Evolutionary conservation across 805 yeast genomes (phyloP).

Genomic region (Metschnikowia kofuensis): DNA sequence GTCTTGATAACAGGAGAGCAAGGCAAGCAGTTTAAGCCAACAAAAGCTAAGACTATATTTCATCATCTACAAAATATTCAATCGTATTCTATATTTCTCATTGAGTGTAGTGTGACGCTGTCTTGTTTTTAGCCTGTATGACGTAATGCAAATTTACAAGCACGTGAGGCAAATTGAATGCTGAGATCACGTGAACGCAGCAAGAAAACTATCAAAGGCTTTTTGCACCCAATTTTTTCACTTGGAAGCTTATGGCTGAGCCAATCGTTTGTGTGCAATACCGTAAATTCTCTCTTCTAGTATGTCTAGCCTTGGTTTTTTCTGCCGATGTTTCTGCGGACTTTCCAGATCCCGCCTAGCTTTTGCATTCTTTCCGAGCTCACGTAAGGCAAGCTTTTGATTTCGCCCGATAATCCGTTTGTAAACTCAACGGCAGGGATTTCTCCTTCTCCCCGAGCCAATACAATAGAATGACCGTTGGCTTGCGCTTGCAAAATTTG

Average conservation of each 20-base stretch:
- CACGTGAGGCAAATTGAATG: too few relatives aligned
- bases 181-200: too few relatives aligned
- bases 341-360: conserved; percentile 57
- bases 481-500: conserved; percentile 3
- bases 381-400: conserved; percentile 18
- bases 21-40: too few relatives aligned
- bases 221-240: too few relatives aligned
- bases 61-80: too few relatives aligned
- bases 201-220: too few relatives aligned
- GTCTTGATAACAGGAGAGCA: too few relatives aligned
- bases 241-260: too few relatives aligned
- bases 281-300: background rate
- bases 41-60: too few relatives aligned
- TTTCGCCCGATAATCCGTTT: conserved; percentile 3
- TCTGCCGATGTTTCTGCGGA: conserved; percentile 32
- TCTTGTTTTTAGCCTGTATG: background rate
- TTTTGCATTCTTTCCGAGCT: conserved; percentile 33
- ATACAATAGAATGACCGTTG: conserved; percentile 31
- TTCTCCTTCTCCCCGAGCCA: conserved; percentile 64
- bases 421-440: conserved; percentile 57
- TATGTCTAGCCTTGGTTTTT: conserved; percentile 10
- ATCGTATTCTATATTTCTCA: background rate
- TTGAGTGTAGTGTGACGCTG: too few relatives aligned
- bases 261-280: too few relatives aligned
- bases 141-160: background rate